A percentile compares a stretch with the other conserved stretches of the same genome.
phyloP scores from a whole-genome alignment of 352 stramenopile species.

The Phytophthora ramorum region DNA sequence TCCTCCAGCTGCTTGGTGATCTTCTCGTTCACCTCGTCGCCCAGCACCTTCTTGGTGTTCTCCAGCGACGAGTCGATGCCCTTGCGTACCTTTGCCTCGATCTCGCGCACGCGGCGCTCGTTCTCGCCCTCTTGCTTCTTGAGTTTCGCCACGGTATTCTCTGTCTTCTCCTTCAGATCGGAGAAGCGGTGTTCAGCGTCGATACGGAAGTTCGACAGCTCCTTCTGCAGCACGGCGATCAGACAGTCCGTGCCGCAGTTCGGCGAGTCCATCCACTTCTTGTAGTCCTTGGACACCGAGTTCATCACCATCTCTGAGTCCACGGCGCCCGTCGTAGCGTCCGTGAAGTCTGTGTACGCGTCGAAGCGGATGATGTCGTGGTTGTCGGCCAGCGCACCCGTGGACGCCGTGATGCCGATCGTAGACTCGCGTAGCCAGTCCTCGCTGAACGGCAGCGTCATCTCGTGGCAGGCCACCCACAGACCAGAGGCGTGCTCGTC shows the following conservation, averaged over 20 bases:
- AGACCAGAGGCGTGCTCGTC: constrained; percentile 60
- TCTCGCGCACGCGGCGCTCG: constrained; percentile 73
- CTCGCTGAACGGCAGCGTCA: constrained; percentile 63
- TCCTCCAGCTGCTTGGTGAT: constrained; percentile 82
- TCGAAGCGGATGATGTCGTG: constrained; percentile 87
- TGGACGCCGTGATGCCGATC: constrained; percentile 81
- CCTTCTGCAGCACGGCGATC: constrained; percentile 82
- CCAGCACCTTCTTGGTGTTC: constrained; percentile 63
- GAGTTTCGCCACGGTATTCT: constrained; percentile 79
- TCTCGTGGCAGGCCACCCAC: constrained; percentile 74
- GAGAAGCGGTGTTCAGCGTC: constrained; percentile 84
- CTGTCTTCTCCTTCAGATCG: constrained; percentile 89
- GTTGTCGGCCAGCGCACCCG: constrained; percentile 84
- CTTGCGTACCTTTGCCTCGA: constrained; percentile 67
- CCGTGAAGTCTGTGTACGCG: constrained; percentile 64
- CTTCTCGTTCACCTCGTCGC: constrained; percentile 72
- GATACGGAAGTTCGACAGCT: constrained; percentile 81
- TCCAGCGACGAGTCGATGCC: constrained; percentile 74
- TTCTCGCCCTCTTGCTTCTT: constrained; percentile 81
- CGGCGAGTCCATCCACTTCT: constrained; percentile 83
- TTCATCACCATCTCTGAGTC: constrained; percentile 82
- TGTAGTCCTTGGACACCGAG: constrained; percentile 86
- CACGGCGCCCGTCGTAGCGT: constrained; percentile 45
- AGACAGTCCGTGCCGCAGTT: constrained; percentile 80
- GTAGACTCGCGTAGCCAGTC: constrained; percentile 69